Percentiles rank a stretch among this genome's conserved stretches.
Conservation (phyloP, 2,329 filamentous ascomycete species). For the Sporothrix curviconia region DNA sequence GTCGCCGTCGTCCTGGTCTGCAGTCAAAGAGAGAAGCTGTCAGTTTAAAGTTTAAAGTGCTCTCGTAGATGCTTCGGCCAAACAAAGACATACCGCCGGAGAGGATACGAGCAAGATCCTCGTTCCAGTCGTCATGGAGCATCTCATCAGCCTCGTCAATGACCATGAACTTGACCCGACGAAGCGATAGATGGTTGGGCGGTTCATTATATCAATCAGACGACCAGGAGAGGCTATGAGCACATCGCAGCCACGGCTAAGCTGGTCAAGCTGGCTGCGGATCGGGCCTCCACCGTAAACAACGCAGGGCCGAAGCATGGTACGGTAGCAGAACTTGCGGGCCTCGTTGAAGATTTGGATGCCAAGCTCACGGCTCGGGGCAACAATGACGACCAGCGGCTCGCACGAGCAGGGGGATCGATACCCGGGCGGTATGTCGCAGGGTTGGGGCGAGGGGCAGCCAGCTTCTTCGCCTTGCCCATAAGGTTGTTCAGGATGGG, state of each 20-base stretch:
- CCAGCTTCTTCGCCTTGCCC: constrained; percentile 88
- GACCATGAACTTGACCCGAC: constrained; percentile 71
- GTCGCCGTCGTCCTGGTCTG: constrained; percentile 67
- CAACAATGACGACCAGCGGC: constrained; percentile 79
- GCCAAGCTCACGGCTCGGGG: constrained; percentile 81
- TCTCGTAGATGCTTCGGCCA: too few species aligned
- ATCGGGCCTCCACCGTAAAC: constrained; percentile 77
- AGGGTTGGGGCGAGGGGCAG: constrained; percentile 66
- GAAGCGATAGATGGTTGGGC: constrained; percentile 63
- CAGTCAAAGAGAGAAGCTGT: constrained; percentile 22
- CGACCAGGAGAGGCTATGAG: constrained; percentile 85
- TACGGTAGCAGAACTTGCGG: constrained; percentile 86
- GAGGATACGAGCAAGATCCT: constrained; percentile 69
- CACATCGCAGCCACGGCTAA: constrained; percentile 80
- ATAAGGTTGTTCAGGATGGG: constrained; percentile 86
- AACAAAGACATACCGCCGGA: constrained; percentile 62
- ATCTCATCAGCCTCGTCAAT: constrained; percentile 96
- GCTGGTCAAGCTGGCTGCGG: constrained; percentile 62
- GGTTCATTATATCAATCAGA: constrained; percentile 74
- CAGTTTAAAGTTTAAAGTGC: too few species aligned
- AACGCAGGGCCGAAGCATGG: constrained; percentile 87
- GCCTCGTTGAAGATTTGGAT: constrained; percentile 95
- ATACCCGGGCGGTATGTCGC: constrained; percentile 44
- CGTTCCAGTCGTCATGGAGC: constrained; percentile 70
- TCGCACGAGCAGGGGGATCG: constrained; percentile 60